Base-by-base conservation (phyloP, 139 green algal species). In the Micractinium conductrix region DNA sequence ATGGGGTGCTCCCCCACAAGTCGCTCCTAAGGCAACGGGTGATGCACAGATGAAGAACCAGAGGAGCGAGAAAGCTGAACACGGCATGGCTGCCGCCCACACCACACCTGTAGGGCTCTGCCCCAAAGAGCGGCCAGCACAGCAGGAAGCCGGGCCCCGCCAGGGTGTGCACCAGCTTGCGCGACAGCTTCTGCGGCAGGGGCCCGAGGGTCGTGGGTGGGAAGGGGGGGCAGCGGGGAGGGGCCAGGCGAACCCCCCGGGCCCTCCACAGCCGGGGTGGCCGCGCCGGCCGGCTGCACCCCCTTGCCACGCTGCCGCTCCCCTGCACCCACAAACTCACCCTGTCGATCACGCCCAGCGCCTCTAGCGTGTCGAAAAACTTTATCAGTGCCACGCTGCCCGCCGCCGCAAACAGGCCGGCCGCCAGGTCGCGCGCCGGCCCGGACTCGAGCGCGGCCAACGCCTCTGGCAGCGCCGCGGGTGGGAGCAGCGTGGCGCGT, bases 131-230 rank as follows among this genome's bases (percentile, higher is more conserved):
- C 30, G 92, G 89, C 96, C 96, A 99, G 35, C 84, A 95, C 24
- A 97, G 74, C 28, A 96, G 50, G 74, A 97, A 98, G 10, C 98
- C 80, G 0, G 97, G 96, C 0, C 96, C 96, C 3, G 95, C 90
- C 4, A 94, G 94, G 35, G 93, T 96, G 90, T 99, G 96, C 53
- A 99, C 95, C 78, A 98, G 87, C 89, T 99, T 99, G 40, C 96
- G 91, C 75, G 90, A 96, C 38, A 98, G 84, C 40, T 97, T 98
- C 92, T 97, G 90, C 81, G 58, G 76, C 14, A 8, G 53, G 6
- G 48, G 17, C 9, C n/a, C n/a, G n/a, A n/a, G n/a, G n/a, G n/a
- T n/a, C n/a, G n/a, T n/a, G n/a, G n/a, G n/a, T n/a, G n/a, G n/a
- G n/a, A n/a, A n/a, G n/a, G n/a, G n/a, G n/a, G n/a, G n/a, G n/a